phyloP scores from a whole-genome alignment of 129 eudicot species.

The Logfia minima region DNA sequence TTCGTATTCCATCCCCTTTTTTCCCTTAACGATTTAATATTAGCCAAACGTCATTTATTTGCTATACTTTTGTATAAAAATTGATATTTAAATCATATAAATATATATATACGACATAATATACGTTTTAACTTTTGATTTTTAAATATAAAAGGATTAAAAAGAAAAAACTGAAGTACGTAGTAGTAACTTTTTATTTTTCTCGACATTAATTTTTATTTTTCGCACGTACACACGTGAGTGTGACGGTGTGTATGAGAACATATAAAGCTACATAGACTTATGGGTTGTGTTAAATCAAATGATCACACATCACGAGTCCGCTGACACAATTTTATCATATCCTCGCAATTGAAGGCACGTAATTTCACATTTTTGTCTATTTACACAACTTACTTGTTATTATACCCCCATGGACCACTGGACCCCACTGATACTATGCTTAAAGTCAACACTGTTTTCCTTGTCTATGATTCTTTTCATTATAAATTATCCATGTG shows the following conservation, averaged over 20 bases:
- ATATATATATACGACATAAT: no score
- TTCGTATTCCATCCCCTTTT: background rate
- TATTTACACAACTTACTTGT: background rate
- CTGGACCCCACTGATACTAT: background rate
- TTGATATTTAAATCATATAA: no score
- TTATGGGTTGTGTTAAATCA: background rate
- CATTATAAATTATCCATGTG: background rate
- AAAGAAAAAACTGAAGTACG: no score
- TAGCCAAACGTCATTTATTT: background rate
- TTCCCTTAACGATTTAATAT: background rate
- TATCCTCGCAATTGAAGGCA: constrained; percentile 33
- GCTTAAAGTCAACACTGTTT: constrained; percentile 33
- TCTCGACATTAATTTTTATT: no score
- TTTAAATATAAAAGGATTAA: no score
- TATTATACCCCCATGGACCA: background rate
- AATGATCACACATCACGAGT: constrained; percentile 43
- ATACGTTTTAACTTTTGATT: no score
- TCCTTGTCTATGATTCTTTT: background rate
- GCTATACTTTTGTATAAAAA: no score
- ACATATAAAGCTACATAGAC: background rate
- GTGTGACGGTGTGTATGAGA: constrained; percentile 16
- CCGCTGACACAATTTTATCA: constrained; percentile 35
- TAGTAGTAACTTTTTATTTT: no score
- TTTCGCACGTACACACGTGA: constrained; percentile 12
- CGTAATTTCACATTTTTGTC: constrained; percentile 33